phyloP scores from a whole-genome alignment of 2,329 filamentous ascomycete species.

The Elsinoe batatas region DNA sequence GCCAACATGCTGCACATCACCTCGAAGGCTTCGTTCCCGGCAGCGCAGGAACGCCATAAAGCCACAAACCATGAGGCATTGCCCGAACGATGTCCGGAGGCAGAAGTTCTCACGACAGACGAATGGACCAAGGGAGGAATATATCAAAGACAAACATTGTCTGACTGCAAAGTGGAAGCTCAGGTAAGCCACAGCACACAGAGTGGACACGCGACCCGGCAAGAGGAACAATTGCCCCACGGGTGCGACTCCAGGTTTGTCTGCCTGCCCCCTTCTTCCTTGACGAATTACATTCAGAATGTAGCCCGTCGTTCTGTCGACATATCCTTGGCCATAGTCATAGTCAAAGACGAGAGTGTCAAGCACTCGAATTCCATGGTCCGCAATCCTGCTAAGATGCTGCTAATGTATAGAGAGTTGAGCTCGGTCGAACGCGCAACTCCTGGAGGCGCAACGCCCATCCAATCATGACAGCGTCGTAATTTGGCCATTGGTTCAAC shows the following conservation, averaged over 20 bases:
- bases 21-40: neutral
- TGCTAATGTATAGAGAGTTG: neutral
- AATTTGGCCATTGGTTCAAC: constrained; percentile 2
- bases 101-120: neutral
- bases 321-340: neutral
- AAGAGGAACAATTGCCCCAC: neutral
- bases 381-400: neutral
- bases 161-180: neutral
- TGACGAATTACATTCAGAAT: neutral
- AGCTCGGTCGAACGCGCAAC: constrained; percentile 10
- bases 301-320: neutral
- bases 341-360: too few relatives aligned
- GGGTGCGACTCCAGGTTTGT: neutral
- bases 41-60: neutral
- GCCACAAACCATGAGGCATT: neutral
- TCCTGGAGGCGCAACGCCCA: constrained; percentile 3
- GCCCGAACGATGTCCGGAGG: neutral
- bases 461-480: neutral
- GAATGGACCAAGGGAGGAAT: constrained; percentile 4
- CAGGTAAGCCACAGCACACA: neutral
- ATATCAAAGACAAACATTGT: neutral
- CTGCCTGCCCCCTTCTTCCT: neutral
- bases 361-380: neutral
- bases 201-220: neutral
- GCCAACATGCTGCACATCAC: neutral